Conservation (phyloP, 2,329 filamentous ascomycete genomes). For the Colletotrichum costaricense region DNA sequence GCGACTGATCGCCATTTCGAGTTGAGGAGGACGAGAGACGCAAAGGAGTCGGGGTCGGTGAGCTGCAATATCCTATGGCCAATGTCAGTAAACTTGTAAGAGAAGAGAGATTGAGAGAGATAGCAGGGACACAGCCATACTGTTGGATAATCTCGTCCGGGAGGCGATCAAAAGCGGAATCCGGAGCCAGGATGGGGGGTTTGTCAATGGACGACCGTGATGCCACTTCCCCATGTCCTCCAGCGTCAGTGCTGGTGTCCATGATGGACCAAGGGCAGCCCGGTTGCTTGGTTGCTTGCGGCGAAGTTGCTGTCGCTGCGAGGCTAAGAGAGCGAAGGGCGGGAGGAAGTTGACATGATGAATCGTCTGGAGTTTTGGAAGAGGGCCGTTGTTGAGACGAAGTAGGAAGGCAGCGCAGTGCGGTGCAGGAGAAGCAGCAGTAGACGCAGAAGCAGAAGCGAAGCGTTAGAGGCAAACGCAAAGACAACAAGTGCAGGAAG, state of each 20-base stretch:
- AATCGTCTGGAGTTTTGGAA: constrained; percentile 29
- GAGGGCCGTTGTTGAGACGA: constrained; percentile 31
- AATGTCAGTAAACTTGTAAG: not conserved
- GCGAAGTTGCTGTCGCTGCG: constrained; percentile 9
- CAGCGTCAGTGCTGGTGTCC: constrained; percentile 14
- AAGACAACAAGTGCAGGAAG: not conserved
- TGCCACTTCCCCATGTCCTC: constrained; percentile 2
- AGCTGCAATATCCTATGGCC: constrained; percentile 67
- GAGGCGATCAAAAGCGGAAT: constrained; percentile 63
- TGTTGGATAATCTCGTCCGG: constrained; percentile 78
- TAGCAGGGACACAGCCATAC: constrained; percentile 54
- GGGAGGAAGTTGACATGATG: constrained; percentile 27
- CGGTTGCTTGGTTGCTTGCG: not conserved
- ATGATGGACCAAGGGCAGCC: constrained; percentile 12
- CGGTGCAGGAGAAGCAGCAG: not conserved
- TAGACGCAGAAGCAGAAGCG: not conserved
- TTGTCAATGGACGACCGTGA: constrained; percentile 47
- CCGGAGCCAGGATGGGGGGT: constrained; percentile 43
- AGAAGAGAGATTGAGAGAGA: not conserved
- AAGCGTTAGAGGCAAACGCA: not conserved
- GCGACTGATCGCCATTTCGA: constrained; percentile 73
- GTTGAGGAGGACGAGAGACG: constrained; percentile 74
- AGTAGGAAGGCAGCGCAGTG: constrained; percentile 9
- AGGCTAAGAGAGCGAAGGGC: constrained; percentile 22
- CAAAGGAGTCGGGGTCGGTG: constrained; percentile 72